These are phyloP conservation scores for Hylodesmum podocarpum DNA, from an alignment of 306 rosid genomes.

Conservation along the genomic window DNA sequence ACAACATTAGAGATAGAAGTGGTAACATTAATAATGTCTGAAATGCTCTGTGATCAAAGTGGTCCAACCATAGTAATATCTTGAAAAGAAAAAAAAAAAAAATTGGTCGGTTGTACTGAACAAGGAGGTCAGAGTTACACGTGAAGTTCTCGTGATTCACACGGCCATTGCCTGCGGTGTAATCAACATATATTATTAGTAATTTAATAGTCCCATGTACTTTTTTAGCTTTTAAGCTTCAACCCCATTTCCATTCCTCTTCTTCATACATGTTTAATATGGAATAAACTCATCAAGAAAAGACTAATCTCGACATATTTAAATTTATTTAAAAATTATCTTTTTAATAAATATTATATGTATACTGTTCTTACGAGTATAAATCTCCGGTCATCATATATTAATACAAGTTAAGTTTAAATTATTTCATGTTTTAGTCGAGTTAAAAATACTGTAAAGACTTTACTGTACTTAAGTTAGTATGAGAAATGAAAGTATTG, in stretches of 20 bases:
- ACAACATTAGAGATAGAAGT: slow-evolving; percentile 32
- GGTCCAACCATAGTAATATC: slow-evolving; percentile 38
- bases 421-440: too few species aligned
- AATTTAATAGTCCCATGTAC: neutral
- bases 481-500: too few species aligned
- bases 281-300: slow-evolving; percentile 26
- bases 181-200: slow-evolving; percentile 40
- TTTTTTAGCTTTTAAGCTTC: neutral
- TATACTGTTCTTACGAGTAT: too few species aligned
- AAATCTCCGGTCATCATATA: too few species aligned
- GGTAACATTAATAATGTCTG: slow-evolving; percentile 38
- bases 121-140: slow-evolving; percentile 81
- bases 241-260: slow-evolving; percentile 33
- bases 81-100: slow-evolving; percentile 27
- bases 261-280: slow-evolving; percentile 38
- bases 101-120: slow-evolving; percentile 46
- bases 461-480: too few species aligned
- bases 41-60: slow-evolving; percentile 47
- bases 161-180: slow-evolving; percentile 62
- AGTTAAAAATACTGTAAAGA: too few species aligned
- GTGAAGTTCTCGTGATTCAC: slow-evolving; percentile 92
- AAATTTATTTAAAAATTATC: too few species aligned
- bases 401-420: too few species aligned
- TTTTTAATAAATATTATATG: too few species aligned
- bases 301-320: too few species aligned